Conservation (phyloP, 2,329 filamentous ascomycete species). For the Calonectria fujianensis region DNA sequence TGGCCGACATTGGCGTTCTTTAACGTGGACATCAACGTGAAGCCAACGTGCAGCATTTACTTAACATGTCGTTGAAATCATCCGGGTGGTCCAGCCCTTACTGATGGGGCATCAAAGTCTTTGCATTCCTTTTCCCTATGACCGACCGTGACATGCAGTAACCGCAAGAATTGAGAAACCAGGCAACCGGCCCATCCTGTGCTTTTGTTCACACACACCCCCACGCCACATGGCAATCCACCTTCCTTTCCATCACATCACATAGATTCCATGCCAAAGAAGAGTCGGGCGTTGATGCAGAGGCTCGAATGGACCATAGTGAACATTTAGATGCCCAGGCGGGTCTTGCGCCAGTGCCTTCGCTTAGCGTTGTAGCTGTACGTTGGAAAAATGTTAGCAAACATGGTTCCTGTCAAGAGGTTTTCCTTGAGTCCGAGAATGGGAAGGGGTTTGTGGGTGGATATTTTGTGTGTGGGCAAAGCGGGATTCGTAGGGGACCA, state of each 20-base stretch:
- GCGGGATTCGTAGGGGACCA: slow-evolving; percentile 24
- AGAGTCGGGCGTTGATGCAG: slow-evolving; percentile 53
- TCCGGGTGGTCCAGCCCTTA: slow-evolving; percentile 49
- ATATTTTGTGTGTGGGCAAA: slow-evolving; percentile 2
- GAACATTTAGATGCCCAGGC: slow-evolving; percentile 92
- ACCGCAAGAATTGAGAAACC: slow-evolving; percentile 63
- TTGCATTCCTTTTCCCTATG: slow-evolving; percentile 67
- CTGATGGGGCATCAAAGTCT: slow-evolving; percentile 59
- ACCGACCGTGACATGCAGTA: slow-evolving; percentile 69
- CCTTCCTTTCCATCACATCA: slow-evolving; percentile 53
- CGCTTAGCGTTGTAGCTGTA: slow-evolving; percentile 99
- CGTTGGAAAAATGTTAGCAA: slow-evolving; percentile 43
- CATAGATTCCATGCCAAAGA: slow-evolving; percentile 56
- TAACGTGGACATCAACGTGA: slow-evolving; percentile 27
- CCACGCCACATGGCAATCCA: slow-evolving; percentile 50
- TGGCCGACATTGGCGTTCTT: slow-evolving; percentile 10
- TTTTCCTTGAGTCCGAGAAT: background rate
- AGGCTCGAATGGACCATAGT: slow-evolving; percentile 56
- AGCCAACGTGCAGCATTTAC: slow-evolving; percentile 19
- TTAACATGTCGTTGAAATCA: slow-evolving; percentile 39
- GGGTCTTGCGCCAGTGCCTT: slow-evolving; percentile 99
- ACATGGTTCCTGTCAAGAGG: slow-evolving; percentile 2
- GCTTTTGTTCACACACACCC: slow-evolving; percentile 50
- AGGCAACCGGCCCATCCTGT: slow-evolving; percentile 59
- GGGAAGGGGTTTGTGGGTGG: slow-evolving; percentile 2